Percentiles rank a stretch among this genome's conserved stretches.
These are phyloP conservation scores for Cornus controversa DNA, from an alignment of 148 eudicot genomes.

Conservation along the genomic window DNA sequence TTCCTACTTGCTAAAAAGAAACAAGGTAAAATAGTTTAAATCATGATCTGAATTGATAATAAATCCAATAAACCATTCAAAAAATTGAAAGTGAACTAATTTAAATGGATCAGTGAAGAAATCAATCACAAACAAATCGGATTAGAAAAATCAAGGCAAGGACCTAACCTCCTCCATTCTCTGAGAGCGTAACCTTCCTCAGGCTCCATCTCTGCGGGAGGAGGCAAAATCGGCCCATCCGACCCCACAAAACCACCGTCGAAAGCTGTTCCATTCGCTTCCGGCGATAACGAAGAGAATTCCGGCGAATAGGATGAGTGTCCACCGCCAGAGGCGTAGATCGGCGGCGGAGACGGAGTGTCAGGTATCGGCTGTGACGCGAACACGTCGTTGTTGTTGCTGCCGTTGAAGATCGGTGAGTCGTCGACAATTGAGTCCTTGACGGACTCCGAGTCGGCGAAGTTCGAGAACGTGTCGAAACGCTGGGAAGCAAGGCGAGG, in stretches of 20 bases:
- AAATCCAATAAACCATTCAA: background rate
- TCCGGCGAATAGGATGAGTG: slow-evolving; percentile 13
- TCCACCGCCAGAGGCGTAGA: slow-evolving; percentile 4
- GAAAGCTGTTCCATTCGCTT: slow-evolving; percentile 16
- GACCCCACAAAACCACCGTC: slow-evolving; percentile 16
- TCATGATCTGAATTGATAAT: background rate
- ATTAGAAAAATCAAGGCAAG: background rate
- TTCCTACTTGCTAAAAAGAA: background rate
- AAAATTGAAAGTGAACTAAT: background rate
- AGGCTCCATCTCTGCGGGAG: slow-evolving; percentile 25
- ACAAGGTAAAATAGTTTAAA: background rate
- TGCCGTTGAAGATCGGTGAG: background rate
- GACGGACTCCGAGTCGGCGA: slow-evolving; percentile 29
- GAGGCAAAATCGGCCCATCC: slow-evolving; percentile 29
- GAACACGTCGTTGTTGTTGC: background rate
- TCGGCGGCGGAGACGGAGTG: slow-evolving; percentile 7
- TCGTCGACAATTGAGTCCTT: slow-evolving; percentile 21
- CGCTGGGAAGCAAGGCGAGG: slow-evolving; percentile 21
- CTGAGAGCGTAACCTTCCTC: slow-evolving; percentile 49
- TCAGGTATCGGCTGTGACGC: background rate
- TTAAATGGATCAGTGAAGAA: background rate
- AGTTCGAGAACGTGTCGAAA: slow-evolving; percentile 27
- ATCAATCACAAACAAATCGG: background rate
- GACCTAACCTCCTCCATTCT: slow-evolving; percentile 52
- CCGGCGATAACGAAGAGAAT: slow-evolving; percentile 19